phyloP scores from a whole-genome alignment of 2,329 filamentous ascomycete species.

The Scytalidium lignicola region DNA sequence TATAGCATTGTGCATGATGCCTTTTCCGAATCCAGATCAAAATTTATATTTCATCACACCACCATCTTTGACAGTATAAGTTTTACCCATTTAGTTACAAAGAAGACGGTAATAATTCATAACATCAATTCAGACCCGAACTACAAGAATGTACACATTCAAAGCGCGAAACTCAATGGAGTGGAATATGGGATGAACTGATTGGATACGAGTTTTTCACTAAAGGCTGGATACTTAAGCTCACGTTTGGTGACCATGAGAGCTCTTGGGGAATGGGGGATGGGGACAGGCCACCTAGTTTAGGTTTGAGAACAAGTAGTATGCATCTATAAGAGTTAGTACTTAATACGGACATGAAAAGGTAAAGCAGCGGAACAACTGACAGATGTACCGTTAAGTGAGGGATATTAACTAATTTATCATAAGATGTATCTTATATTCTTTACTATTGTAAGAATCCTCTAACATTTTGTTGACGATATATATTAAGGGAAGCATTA shows the following conservation, averaged over 20 bases:
- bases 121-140: slow-evolving; percentile 56
- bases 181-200: slow-evolving; percentile 57
- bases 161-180: slow-evolving; percentile 58
- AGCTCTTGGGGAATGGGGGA: slow-evolving; percentile 57
- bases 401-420: too few species aligned
- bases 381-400: too few species aligned
- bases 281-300: slow-evolving; percentile 57
- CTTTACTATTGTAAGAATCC: too few species aligned
- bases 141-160: slow-evolving; percentile 56
- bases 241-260: slow-evolving; percentile 54
- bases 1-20: slow-evolving; percentile 20
- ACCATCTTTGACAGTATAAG: slow-evolving; percentile 59
- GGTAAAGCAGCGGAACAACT: too few species aligned
- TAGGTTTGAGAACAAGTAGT: slow-evolving; percentile 1
- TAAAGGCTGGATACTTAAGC: slow-evolving; percentile 57
- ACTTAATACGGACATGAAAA: too few species aligned
- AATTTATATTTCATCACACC: slow-evolving; percentile 65
- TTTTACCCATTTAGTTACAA: slow-evolving; percentile 50
- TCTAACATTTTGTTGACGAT: too few species aligned
- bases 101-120: slow-evolving; percentile 53
- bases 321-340: too few species aligned
- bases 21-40: slow-evolving; percentile 65
- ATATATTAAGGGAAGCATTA: too few species aligned
- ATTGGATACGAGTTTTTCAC: slow-evolving; percentile 63
- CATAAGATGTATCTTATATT: too few species aligned